These are phyloP conservation scores for Cyclotella kingstonii DNA, from an alignment of 108 stramenopile species.

Conservation along the genomic window DNA sequence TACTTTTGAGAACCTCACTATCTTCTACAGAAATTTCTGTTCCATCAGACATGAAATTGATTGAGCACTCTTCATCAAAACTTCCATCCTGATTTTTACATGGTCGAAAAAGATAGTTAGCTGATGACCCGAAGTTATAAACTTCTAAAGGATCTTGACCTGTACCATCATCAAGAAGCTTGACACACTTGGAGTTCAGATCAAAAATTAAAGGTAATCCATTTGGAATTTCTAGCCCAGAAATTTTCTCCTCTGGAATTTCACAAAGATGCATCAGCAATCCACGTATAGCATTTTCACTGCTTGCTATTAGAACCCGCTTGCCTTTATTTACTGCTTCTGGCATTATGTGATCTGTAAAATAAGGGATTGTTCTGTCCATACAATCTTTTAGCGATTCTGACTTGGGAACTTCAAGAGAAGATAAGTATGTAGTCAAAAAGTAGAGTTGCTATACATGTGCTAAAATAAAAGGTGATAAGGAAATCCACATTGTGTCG, in stretches of 20 bases:
- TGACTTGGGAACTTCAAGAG: constrained; percentile 60
- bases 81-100: constrained; percentile 66
- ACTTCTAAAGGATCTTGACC: constrained; percentile 78
- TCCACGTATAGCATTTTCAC: constrained; percentile 98
- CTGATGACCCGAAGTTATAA: constrained; percentile 85
- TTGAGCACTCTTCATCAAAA: constrained; percentile 25
- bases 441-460: too few species aligned
- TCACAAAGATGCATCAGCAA: constrained; percentile 97
- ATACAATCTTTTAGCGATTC: constrained; percentile 92
- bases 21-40: constrained; percentile 12
- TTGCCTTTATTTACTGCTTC: constrained; percentile 89
- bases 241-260: constrained; percentile 92
- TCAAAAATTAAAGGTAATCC: constrained; percentile 95
- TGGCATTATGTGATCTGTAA: constrained; percentile 83
- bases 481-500: background rate
- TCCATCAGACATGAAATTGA: constrained; percentile 22
- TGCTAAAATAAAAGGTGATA: too few species aligned
- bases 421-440: background rate
- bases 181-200: constrained; percentile 67
- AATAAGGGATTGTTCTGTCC: constrained; percentile 89
- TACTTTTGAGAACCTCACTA: constrained; percentile 7
- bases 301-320: constrained; percentile 92
- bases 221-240: constrained; percentile 93
- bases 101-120: constrained; percentile 77
- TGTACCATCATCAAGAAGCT: constrained; percentile 85